A percentile compares a stretch with the other conserved stretches of the same genome.
phyloP scores from a whole-genome alignment of 495 filamentous ascomycete species.

The Penicillium riverlandense region DNA sequence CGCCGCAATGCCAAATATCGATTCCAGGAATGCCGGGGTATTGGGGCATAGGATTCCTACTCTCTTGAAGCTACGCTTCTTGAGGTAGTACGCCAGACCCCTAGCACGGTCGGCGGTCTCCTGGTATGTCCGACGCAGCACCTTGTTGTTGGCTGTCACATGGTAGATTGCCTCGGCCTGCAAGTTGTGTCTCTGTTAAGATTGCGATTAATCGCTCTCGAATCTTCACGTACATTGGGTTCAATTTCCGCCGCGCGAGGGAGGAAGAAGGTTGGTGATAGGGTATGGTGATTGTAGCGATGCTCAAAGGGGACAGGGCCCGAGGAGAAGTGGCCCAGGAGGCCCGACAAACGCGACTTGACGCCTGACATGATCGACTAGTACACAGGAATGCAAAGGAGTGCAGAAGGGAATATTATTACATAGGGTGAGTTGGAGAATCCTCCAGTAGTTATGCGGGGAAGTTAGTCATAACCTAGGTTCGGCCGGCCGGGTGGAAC shows the following conservation, averaged over 20 bases:
- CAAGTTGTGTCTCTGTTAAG: not conserved
- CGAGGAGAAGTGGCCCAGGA: conserved; percentile 52
- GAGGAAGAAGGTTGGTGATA: conserved; percentile 87
- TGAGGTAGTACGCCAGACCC: conserved; percentile 81
- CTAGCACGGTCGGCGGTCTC: conserved; percentile 78
- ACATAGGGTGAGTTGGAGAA: conserved; percentile 6
- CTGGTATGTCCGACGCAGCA: conserved; percentile 67
- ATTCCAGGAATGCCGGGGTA: conserved; percentile 89
- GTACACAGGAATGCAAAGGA: not conserved
- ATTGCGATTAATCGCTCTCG: not conserved
- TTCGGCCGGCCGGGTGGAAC: not conserved
- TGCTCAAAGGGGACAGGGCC: conserved; percentile 34
- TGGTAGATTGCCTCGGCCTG: conserved; percentile 83
- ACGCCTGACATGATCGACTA: conserved; percentile 43
- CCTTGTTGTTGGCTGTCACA: conserved; percentile 67
- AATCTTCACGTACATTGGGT: conserved; percentile 54
- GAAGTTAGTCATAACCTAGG: conserved; percentile 2
- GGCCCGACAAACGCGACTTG: conserved; percentile 52
- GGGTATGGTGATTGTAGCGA: conserved; percentile 62
- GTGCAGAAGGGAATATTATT: not conserved
- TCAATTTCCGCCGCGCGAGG: conserved; percentile 85
- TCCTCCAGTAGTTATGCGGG: conserved; percentile 1
- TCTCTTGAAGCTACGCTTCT: conserved; percentile 59
- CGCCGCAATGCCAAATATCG: conserved; percentile 81
- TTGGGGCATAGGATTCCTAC: conserved; percentile 83